Conservation (phyloP, 2,329 filamentous ascomycete genomes). For the Fusarium dlaminii region DNA sequence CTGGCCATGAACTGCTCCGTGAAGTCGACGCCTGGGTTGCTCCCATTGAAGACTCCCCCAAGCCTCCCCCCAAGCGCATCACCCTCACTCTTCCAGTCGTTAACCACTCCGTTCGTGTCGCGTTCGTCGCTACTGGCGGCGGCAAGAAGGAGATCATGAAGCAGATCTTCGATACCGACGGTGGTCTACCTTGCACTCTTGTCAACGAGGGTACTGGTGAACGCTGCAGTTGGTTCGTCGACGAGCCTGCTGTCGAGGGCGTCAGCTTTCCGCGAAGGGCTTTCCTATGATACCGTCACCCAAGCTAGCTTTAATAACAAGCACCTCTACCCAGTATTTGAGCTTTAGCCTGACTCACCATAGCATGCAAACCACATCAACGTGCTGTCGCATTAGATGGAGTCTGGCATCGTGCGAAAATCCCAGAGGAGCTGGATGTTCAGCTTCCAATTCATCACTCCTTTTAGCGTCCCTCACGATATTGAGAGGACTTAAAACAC, state of each 20-base stretch:
- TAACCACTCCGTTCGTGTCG: conserved; percentile 84
- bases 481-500: not conserved
- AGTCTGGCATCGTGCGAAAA: conserved; percentile 23
- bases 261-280: conserved; percentile 83
- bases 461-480: not conserved
- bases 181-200: conserved; percentile 83
- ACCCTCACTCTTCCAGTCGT: conserved; percentile 93
- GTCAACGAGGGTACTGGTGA: conserved; percentile 88
- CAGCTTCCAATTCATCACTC: conserved; percentile 9
- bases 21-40: conserved; percentile 93
- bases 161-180: conserved; percentile 85
- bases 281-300: conserved; percentile 54
- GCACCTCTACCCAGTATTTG: conserved; percentile 7
- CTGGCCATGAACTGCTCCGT: conserved; percentile 84
- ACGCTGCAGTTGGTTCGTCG: conserved; percentile 95
- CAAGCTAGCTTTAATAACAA: conserved; percentile 20
- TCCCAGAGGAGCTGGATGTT: conserved; percentile 29
- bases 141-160: conserved; percentile 94
- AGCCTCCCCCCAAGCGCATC: conserved; percentile 90
- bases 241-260: conserved; percentile 84
- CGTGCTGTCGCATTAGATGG: conserved; percentile 12
- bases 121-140: conserved; percentile 88
- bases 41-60: conserved; percentile 90
- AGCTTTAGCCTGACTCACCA: conserved; percentile 15
- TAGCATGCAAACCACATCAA: conserved; percentile 8